Base-by-base conservation (phyloP, 139 green algal species). In the Asterochloris sp. region DNA sequence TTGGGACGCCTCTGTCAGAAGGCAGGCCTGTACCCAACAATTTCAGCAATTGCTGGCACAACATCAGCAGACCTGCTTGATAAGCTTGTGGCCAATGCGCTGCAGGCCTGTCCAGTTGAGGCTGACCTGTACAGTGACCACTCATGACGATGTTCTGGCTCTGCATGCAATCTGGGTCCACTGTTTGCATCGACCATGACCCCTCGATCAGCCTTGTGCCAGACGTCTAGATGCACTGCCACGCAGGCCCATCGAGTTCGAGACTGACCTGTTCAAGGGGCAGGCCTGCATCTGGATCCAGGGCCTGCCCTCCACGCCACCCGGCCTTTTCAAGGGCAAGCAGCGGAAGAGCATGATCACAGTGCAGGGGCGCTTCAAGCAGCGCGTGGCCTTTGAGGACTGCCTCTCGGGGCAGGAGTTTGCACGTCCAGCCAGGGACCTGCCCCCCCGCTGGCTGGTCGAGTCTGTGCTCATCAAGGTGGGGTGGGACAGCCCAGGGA, bases 371-470 rank as follows among this genome's bases (percentile, higher is more conserved):
- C 77, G 74, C n/a, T 93, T 93, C 89, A 91, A 91, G 83, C 62
- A 27, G 60, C 69, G 76, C 13, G 27, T 91, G 76, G 29, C 21
- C 0, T 69, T 91, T 27, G 85, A 93, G 67, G 83, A 85, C 26
- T 24, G 92, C 21, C 77, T 90, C 17, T 90, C 83, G 29, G 89
- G 89, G 12, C 86, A 91, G 84, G 89, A 93, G 83, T 92, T 91
- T 64, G 62, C 19, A 0, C 78, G 83, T 8, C 73, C 83, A 60
- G 69, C 90, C 29, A 78, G 73, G 63, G 87, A 85, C 73, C 86
- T 93, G 85, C 89, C 89, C n/a, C 82, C 86, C 11, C 71, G 38
- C n/a, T 93, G 89, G 89, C 88, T 93, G 60, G 84, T 93, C 38
- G 88, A 92, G 60, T 86, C 81, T 23, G 89, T 90, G 62, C 68